Percentiles rank a stretch among this genome's conserved stretches.
Evolutionary conservation across 2,329 filamentous ascomycete genomes (phyloP).

Genomic region (Clonostachys rhizophaga): DNA sequence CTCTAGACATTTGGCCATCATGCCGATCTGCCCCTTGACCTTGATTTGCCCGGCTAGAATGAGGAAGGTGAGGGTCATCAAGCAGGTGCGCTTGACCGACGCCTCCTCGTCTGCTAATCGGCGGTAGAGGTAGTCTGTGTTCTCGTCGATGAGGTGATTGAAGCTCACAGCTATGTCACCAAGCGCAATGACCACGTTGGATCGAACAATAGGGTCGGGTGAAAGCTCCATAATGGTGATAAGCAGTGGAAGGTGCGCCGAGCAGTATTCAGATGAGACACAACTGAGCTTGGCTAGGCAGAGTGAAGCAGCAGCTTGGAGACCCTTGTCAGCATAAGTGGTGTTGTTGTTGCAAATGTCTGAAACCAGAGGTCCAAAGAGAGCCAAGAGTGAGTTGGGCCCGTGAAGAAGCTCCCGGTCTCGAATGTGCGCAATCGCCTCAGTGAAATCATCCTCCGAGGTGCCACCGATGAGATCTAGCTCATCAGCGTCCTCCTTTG

Average conservation of each 20-base stretch:
- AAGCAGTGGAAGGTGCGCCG: conserved; percentile 83
- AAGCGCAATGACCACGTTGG: conserved; percentile 93
- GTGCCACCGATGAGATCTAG: conserved; percentile 95
- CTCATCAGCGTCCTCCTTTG: conserved; percentile 72
- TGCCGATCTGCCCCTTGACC: conserved; percentile 95
- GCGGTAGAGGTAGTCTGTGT: conserved; percentile 96
- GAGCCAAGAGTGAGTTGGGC: conserved; percentile 75
- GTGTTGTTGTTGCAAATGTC: conserved; percentile 96
- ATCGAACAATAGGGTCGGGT: conserved; percentile 84
- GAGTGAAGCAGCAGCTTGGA: conserved; percentile 89
- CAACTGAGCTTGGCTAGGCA: conserved; percentile 99
- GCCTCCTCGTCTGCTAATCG: conserved; percentile 83
- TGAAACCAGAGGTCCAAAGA: conserved; percentile 85
- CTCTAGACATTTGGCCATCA: conserved; percentile 99
- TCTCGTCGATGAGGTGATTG: conserved; percentile 98
- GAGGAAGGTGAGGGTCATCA: conserved; percentile 97
- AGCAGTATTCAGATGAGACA: conserved; percentile 93
- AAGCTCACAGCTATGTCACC: conserved; percentile 99
- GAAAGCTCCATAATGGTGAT: conserved; percentile 98
- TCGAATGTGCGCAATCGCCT: conserved; percentile 78
- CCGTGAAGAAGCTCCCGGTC: conserved; percentile 82
- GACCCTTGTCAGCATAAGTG: conserved; percentile 79
- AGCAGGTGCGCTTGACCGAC: conserved; percentile 91
- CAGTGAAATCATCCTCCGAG: conserved; percentile 88
- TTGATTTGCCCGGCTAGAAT: conserved; percentile 98